phyloP scores from a whole-genome alignment of 202 grass and related monocot genomes.

The Thinopyrum obtusiflorum region DNA sequence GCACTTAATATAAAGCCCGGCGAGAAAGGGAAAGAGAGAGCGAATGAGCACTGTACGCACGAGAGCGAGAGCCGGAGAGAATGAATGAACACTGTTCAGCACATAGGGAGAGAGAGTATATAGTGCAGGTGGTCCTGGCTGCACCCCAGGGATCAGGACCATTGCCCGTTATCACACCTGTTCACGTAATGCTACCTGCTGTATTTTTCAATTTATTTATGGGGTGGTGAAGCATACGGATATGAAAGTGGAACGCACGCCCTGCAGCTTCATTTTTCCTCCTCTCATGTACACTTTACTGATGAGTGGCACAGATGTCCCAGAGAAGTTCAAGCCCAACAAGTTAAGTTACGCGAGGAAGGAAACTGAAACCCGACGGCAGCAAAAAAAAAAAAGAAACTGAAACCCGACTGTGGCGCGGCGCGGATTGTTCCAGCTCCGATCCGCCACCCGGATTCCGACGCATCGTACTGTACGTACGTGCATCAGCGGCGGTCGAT shows the following conservation, averaged over 20 bases:
- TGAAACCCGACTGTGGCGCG: neutral
- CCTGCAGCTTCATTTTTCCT: no score
- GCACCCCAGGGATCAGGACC: neutral
- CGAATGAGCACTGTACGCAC: neutral
- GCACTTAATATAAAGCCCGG: constrained; percentile 19
- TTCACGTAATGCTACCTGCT: neutral
- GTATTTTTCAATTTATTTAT: no score
- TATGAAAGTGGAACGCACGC: no score
- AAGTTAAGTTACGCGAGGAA: neutral
- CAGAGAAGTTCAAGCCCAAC: neutral
- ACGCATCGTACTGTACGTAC: neutral
- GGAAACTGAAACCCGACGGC: neutral
- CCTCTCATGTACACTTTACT: no score
- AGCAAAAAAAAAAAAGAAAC: no score
- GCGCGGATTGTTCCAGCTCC: neutral
- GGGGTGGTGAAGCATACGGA: no score
- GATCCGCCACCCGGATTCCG: neutral
- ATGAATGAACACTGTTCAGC: neutral
- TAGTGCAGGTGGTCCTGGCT: constrained; percentile 6
- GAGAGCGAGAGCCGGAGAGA: neutral
- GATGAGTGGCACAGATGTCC: no score
- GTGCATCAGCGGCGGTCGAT: neutral
- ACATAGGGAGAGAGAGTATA: neutral
- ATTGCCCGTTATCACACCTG: neutral
- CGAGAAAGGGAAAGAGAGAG: constrained; percentile 11